Percentiles rank a stretch among this genome's conserved stretches.
Evolutionary conservation across 129 eudicot species (phyloP).

Genomic region (Pseudognaphalium luteoalbum): DNA sequence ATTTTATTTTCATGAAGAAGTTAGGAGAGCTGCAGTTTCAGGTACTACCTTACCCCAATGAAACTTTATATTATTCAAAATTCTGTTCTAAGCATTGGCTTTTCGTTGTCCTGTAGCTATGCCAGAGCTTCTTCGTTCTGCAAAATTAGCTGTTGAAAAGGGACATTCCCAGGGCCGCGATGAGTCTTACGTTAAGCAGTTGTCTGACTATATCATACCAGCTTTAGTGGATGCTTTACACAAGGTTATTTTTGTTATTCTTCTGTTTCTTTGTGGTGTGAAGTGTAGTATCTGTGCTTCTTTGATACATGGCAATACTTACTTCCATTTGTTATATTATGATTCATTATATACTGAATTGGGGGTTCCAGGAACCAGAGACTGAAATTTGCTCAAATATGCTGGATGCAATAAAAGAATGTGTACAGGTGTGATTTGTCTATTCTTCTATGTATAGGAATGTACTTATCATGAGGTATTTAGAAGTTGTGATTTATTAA

Average conservation of each 20-base stretch:
- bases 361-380: slow-evolving; percentile 86
- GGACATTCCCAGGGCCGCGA: slow-evolving; percentile 93
- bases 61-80: neutral
- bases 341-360: slow-evolving; percentile 25
- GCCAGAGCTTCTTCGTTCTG: slow-evolving; percentile 97
- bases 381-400: slow-evolving; percentile 84
- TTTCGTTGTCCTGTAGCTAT: slow-evolving; percentile 55
- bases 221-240: slow-evolving; percentile 92
- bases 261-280: neutral
- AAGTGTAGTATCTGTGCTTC: neutral
- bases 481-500: neutral
- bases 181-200: slow-evolving; percentile 83
- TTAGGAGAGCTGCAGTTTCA: slow-evolving; percentile 96
- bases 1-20: slow-evolving; percentile 98
- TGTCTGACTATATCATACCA: slow-evolving; percentile 85
- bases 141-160: slow-evolving; percentile 93
- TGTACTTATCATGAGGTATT: neutral
- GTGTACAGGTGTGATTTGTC: slow-evolving; percentile 59
- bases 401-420: slow-evolving; percentile 89
- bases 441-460: neutral
- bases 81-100: slow-evolving; percentile 9
- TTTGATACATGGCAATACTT: slow-evolving; percentile 1
- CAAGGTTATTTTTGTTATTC: slow-evolving; percentile 49
- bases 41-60: slow-evolving; percentile 37
- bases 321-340: neutral